Conservation (phyloP, 768 basidiomycete genomes). For the Suillus luteus region DNA sequence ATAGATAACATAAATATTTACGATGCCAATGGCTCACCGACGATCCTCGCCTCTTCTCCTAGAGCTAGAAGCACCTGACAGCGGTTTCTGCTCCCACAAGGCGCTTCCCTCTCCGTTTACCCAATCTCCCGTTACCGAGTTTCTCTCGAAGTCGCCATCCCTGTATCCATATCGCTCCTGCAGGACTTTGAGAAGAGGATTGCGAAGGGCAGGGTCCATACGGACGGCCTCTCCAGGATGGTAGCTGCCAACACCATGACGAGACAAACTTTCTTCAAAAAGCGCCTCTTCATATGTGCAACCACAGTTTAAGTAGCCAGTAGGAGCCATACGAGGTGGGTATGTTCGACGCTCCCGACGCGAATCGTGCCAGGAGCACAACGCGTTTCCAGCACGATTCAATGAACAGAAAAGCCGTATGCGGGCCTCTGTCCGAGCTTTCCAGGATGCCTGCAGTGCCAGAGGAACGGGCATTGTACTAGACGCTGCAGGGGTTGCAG, state of each 20-base stretch:
- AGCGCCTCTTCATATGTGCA: slow-evolving; percentile 84
- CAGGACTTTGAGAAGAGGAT: slow-evolving; percentile 73
- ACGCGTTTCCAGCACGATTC: slow-evolving; percentile 85
- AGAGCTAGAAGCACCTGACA: slow-evolving; percentile 37
- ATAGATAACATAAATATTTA: not conserved
- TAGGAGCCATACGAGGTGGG: slow-evolving; percentile 80
- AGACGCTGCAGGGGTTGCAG: slow-evolving; percentile 18
- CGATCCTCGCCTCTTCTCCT: slow-evolving; percentile 43
- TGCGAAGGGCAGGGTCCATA: slow-evolving; percentile 86
- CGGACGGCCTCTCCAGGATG: slow-evolving; percentile 82
- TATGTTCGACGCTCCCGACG: slow-evolving; percentile 76
- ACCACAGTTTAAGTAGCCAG: slow-evolving; percentile 80
- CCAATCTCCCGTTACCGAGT: slow-evolving; percentile 67
- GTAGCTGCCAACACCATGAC: slow-evolving; percentile 80
- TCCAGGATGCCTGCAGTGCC: slow-evolving; percentile 61
- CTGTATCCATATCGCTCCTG: slow-evolving; percentile 74
- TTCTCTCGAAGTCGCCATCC: slow-evolving; percentile 85
- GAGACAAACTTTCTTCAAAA: slow-evolving; percentile 81
- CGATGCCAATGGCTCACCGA: slow-evolving; percentile 26
- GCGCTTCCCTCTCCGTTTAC: slow-evolving; percentile 61
- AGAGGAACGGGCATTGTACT: slow-evolving; percentile 40
- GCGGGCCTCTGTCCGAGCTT: slow-evolving; percentile 72
- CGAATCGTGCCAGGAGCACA: slow-evolving; percentile 91
- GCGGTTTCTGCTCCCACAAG: slow-evolving; percentile 62
- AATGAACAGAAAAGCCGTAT: slow-evolving; percentile 73